Evolutionary conservation across 306 rosid species (phyloP), one percentile per base, ranked within the genome.

Genomic region (Inga leiocalycina): DNA sequence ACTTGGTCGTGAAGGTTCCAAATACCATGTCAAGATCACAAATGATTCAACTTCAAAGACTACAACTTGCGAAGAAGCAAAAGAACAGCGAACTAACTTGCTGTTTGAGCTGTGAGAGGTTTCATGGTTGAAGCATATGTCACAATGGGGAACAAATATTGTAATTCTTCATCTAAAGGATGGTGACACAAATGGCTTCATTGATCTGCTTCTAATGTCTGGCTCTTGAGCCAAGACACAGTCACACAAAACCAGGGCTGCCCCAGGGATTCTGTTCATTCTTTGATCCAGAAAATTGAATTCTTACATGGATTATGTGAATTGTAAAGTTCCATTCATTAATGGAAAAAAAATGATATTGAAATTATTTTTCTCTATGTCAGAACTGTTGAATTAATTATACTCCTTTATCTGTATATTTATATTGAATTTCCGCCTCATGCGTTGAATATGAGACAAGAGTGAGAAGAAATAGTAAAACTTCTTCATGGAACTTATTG

Each of bases 301-400:
- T 56, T 54, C 14, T 75, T 19, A 39, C 43, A 24, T 45, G 68
- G 44, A 75, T 62, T 45, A 7, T 73, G 64, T 61, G 51, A 81
- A 61, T 30, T 73, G 79, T 61, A 62, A 81, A 61, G 73, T 43
- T 70, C 46, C 37, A 71, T 43, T 7, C 32, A 44, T 44, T 71
- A 44, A 22, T 35, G 80, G 59, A 8, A 14, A 14, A 14, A 8
- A 39, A 10, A 68, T 39, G 15, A 68, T 37, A 68, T 8, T 17
- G 27, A 73, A 48, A 74, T 48, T 57, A 74, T 35, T 34, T 35
- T 34, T 67, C 10, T 35, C 72, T 67, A 14, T 35, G 43, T 37
- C 72, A 67, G 22, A 17, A 67, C 6, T 35, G 72, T 35, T 34
- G 69, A 27, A 62, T 62, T 27, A 62, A 62, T 62, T 12, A 12